These are phyloP conservation scores for Tuber microsphaerosporum DNA, from an alignment of 495 filamentous ascomycete species.

Conservation along the genomic window DNA sequence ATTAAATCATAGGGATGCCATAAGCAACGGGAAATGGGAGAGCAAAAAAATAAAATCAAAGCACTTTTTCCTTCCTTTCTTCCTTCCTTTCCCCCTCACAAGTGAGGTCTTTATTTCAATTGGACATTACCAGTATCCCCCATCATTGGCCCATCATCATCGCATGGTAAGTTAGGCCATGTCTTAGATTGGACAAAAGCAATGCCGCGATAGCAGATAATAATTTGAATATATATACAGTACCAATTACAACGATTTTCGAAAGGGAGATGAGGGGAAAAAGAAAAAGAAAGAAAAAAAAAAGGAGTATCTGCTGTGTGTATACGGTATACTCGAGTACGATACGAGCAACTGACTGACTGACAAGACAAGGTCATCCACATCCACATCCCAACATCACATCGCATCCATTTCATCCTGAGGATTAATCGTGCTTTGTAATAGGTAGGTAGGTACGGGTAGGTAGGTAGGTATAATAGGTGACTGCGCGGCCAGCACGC, in stretches of 20 bases:
- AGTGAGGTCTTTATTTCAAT: constrained; percentile 1
- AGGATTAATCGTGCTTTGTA: not conserved
- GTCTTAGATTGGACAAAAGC: not conserved
- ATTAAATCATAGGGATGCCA: not conserved
- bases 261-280: not conserved
- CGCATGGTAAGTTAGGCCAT: not conserved
- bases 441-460: no score
- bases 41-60: not conserved
- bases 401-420: not conserved
- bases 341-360: not conserved
- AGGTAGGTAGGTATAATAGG: no score
- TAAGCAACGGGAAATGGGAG: not conserved
- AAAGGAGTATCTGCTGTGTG: no score
- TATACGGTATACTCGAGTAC: not conserved
- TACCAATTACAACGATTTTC: not conserved
- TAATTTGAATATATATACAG: no score
- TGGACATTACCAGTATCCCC: not conserved
- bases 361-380: not conserved
- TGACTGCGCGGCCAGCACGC: no score
- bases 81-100: not conserved
- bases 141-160: not conserved
- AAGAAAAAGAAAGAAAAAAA: not conserved
- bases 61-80: not conserved
- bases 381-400: not conserved
- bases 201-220: not conserved